phyloP scores from a whole-genome alignment of 371 early-diverging fungal species.

The Gilbertella persicaria region DNA sequence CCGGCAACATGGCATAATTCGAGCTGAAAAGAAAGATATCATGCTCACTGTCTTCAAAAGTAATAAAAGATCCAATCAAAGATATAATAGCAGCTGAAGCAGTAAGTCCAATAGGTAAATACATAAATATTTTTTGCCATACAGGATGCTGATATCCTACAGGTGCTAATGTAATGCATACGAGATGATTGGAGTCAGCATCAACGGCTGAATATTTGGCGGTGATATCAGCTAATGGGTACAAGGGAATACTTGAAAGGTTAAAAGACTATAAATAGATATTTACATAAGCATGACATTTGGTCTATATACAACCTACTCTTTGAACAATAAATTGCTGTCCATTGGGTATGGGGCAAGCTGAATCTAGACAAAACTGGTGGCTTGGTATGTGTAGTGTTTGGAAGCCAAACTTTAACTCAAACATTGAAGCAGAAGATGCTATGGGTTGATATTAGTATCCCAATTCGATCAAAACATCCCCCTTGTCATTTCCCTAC shows the following conservation, averaged over 20 bases:
- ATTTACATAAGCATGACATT: background rate
- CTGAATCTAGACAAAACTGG: slow-evolving; percentile 17
- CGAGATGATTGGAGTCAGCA: slow-evolving; percentile 29
- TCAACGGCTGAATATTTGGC: slow-evolving; percentile 35
- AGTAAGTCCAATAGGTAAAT: slow-evolving; percentile 49
- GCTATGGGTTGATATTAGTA: no score
- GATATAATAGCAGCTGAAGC: slow-evolving; percentile 41
- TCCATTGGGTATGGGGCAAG: slow-evolving; percentile 12
- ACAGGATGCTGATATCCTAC: slow-evolving; percentile 50
- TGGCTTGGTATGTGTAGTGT: slow-evolving; percentile 12
- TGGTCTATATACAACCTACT: slow-evolving; percentile 1
- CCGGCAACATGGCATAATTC: slow-evolving; percentile 54
- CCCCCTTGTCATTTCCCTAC: background rate
- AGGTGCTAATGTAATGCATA: slow-evolving; percentile 47
- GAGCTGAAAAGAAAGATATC: slow-evolving; percentile 51
- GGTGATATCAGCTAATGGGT: slow-evolving; percentile 43
- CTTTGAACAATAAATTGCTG: slow-evolving; percentile 15
- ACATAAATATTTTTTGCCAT: slow-evolving; percentile 41
- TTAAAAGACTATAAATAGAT: slow-evolving; percentile 21
- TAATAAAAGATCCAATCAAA: slow-evolving; percentile 37
- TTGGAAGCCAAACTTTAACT: slow-evolving; percentile 27
- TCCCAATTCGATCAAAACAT: no score
- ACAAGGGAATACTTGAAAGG: slow-evolving; percentile 19
- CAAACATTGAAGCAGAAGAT: slow-evolving; percentile 22
- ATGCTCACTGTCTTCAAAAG: slow-evolving; percentile 39